Base-by-base conservation (phyloP, 345 rosid genomes). In the Citrus unshiu region DNA sequence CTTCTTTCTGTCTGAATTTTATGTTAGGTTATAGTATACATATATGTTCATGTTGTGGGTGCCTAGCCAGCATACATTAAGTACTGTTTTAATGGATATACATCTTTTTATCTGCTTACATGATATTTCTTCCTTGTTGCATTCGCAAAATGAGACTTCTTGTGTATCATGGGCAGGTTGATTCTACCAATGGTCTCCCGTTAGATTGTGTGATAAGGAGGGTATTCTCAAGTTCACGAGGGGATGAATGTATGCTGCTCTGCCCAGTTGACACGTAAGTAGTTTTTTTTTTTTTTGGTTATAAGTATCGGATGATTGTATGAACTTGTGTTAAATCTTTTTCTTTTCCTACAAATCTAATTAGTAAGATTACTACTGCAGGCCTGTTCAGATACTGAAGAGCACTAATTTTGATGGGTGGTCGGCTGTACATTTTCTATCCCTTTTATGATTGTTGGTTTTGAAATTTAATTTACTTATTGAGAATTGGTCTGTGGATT, bases 181-280 rank as follows among this genome's bases (percentile, higher is more conserved):
- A 93, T 88, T 76, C 92, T 78, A 81, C 88, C 35, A 93, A 89
- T 85, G 88, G 88, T 79, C 80, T 81, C 8, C 94, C 91, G 65
- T 86, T 95, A 77, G 98, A 92, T 76, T 95, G 98, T 79, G 90
- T 92, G 0, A 87, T 93, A 86, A 91, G 97, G 88, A 90, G 98
- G 86, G 86, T 93, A 5, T 92, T 95, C 77, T 86, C 87, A 71
- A 93, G 98, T 86, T 89, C 95, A 37, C 78, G 69, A 49, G 98
- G 97, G 73, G 90, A 90, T 80, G 95, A 93, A 32, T 95, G 98
- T 84, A 88, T 95, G 98, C 88, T 95, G 81, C 88, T 95, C 67
- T 93, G 93, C 83, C 98, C 98, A 32, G 92, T 90, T 16, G 98
- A 95, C 88, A 91, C 89, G 98, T 95, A 84, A 88, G 92, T 86